These are phyloP conservation scores for Pterocarpus santalinus DNA, from an alignment of 306 rosid genomes.

Conservation along the genomic window DNA sequence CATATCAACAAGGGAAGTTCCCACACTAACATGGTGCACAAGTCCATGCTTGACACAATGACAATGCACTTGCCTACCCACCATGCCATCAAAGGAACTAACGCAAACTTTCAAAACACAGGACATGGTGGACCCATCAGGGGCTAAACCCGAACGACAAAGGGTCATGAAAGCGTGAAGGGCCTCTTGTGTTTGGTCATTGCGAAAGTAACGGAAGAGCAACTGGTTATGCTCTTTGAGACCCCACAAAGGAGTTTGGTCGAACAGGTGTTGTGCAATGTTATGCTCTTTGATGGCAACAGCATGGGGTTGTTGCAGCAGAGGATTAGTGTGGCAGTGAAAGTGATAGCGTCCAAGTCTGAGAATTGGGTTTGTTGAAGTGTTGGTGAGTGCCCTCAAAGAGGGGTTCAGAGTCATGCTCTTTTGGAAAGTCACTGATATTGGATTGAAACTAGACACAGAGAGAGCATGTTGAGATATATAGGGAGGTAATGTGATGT, in stretches of 20 bases:
- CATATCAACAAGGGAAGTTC: constrained; percentile 83
- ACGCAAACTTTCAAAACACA: constrained; percentile 69
- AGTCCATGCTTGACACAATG: constrained; percentile 72
- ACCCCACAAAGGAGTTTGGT: constrained; percentile 56
- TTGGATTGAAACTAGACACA: too few species aligned
- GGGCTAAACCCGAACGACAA: constrained; percentile 49
- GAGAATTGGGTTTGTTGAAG: constrained; percentile 43
- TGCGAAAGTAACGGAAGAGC: constrained; percentile 63
- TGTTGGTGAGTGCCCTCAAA: constrained; percentile 43
- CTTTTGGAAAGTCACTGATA: neutral
- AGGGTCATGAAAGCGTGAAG: constrained; percentile 53
- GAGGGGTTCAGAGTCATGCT: constrained; percentile 48
- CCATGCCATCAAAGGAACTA: constrained; percentile 54
- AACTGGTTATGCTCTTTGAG: constrained; percentile 51
- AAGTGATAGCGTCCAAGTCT: constrained; percentile 30
- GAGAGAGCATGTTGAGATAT: too few species aligned
- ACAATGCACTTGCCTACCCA: constrained; percentile 77
- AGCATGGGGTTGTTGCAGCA: neutral
- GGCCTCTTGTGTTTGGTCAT: constrained; percentile 60
- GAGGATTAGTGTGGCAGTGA: constrained; percentile 8
- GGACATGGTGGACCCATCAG: constrained; percentile 66
- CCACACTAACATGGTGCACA: constrained; percentile 69
- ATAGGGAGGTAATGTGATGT: neutral
- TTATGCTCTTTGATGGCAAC: neutral
- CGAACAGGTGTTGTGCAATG: constrained; percentile 66